Base-by-base conservation (phyloP, 208 protist genomes). In the Crithidia brevicula region DNA sequence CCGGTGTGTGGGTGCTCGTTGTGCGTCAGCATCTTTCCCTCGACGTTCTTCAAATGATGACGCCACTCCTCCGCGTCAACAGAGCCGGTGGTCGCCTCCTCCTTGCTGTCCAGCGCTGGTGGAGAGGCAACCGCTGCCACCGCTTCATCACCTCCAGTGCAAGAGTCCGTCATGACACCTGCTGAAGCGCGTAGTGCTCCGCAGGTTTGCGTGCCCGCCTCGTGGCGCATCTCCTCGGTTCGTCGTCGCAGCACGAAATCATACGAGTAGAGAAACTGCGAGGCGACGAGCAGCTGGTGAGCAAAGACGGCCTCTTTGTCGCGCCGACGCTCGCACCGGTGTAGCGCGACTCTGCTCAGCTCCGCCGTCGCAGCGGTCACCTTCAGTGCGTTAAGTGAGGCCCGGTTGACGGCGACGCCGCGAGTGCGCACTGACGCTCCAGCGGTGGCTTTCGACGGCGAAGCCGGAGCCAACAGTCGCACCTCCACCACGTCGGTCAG, bases 121-220 rank as follows among this genome's bases (percentile, higher is more conserved):
- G 23, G n/a, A 1, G 42, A 3, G 16, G 49, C 23, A 1, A 25
- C 34, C 30, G 4, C 27, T 8, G 25, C 11, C n/a, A 18, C 38
- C 23, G n/a, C n/a, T n/a, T n/a, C n/a, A n/a, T n/a, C n/a, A n/a
- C n/a, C n/a, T n/a, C n/a, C n/a, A n/a, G n/a, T n/a, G n/a, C n/a
- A n/a, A n/a, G n/a, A n/a, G n/a, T 81, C 71, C 0, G 81, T 85
- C 66, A 61, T 74, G 49, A 77, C 70, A 36, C 75, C 72, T 7
- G 66, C 51, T 16, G 60, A 78, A 4, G 69, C 78, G 30, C 49
- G 77, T 8, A 58, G 66, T 25, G 76, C 59, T 0, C 57, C 68
- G 46, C 58, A 18, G 0, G 78, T 90, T 36, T 90, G 84, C 18
- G 84, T 79, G 25, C 80, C 81, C 10, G 74, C 75, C 0, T 78